Percentiles rank a stretch among this genome's conserved stretches.
phyloP scores from a whole-genome alignment of 2,329 filamentous ascomycete genomes.

The Triangularia verruculosa region DNA sequence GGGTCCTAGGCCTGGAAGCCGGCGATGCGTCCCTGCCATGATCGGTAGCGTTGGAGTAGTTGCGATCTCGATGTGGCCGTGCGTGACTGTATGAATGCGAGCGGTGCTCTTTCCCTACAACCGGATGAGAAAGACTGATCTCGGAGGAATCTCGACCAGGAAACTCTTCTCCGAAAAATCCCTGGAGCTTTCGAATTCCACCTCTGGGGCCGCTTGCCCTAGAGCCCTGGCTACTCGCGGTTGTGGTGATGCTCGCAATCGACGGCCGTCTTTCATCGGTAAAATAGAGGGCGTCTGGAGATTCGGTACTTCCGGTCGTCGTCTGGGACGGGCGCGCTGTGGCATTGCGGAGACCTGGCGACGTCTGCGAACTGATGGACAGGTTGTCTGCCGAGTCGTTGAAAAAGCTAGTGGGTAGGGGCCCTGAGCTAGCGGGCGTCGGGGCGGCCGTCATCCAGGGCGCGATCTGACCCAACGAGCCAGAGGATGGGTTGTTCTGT shows the following conservation, averaged over 20 bases:
- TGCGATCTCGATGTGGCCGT: slow-evolving; percentile 66
- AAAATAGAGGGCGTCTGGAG: slow-evolving; percentile 58
- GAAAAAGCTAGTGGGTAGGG: slow-evolving; percentile 60
- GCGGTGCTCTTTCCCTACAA: slow-evolving; percentile 57
- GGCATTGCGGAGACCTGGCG: slow-evolving; percentile 63
- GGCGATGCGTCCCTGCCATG: slow-evolving; percentile 73
- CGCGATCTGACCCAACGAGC: slow-evolving; percentile 52
- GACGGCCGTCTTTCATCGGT: slow-evolving; percentile 80
- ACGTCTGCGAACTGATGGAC: slow-evolving; percentile 61
- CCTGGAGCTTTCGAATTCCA: slow-evolving; percentile 79
- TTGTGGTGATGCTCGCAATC: slow-evolving; percentile 77
- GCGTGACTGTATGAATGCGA: slow-evolving; percentile 61
- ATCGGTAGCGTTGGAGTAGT: slow-evolving; percentile 75
- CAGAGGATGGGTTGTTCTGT: slow-evolving; percentile 56
- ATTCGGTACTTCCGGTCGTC: slow-evolving; percentile 52
- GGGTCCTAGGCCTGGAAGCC: slow-evolving; percentile 76
- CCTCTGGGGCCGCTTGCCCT: slow-evolving; percentile 67
- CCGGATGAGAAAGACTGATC: slow-evolving; percentile 55
- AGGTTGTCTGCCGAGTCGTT: slow-evolving; percentile 73
- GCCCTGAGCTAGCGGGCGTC: slow-evolving; percentile 34
- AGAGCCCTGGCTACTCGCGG: slow-evolving; percentile 79
- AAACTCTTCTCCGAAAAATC: slow-evolving; percentile 91
- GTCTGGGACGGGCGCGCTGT: slow-evolving; percentile 39
- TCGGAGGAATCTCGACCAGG: slow-evolving; percentile 72
- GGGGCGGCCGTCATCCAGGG: slow-evolving; percentile 51